These are phyloP conservation scores for Phytophthora rubi DNA, from an alignment of 352 stramenopile species.

Conservation along the genomic window DNA sequence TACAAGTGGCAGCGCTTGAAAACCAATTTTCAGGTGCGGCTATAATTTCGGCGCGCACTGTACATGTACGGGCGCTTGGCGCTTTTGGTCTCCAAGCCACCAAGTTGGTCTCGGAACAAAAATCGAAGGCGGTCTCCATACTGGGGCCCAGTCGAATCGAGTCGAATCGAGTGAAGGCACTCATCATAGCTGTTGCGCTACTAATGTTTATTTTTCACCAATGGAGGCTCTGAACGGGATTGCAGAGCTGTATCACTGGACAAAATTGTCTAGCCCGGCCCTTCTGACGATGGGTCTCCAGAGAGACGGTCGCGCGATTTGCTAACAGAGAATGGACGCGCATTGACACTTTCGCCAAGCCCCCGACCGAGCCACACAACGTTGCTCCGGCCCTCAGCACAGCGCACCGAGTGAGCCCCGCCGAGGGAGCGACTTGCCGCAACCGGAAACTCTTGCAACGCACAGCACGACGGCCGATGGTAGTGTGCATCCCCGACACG, in stretches of 20 bases:
- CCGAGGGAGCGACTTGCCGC: slow-evolving; percentile 8
- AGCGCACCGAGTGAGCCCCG: background rate
- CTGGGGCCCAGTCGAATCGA: background rate
- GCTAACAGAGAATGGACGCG: background rate
- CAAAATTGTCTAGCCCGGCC: slow-evolving; percentile 8
- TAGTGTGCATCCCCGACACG: slow-evolving; percentile 35
- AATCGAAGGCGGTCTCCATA: no score
- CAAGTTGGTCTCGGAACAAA: no score
- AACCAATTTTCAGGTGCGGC: no score
- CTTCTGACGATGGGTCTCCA: slow-evolving; percentile 4
- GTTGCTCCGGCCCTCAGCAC: slow-evolving; percentile 1
- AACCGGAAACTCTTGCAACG: background rate
- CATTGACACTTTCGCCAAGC: slow-evolving; percentile 17
- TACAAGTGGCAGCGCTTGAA: no score
- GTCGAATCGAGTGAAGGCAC: slow-evolving; percentile 13
- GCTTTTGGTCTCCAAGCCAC: background rate
- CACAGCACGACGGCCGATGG: slow-evolving; percentile 25
- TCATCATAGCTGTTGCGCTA: slow-evolving; percentile 7
- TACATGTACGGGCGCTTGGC: no score
- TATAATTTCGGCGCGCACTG: no score
- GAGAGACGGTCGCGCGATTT: background rate
- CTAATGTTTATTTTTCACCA: background rate
- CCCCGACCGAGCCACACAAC: slow-evolving; percentile 18
- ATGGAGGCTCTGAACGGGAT: background rate
- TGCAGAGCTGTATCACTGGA: slow-evolving; percentile 7